phyloP scores from a whole-genome alignment of 1,139 yeast species.

The Yamadazyma aaseri region DNA sequence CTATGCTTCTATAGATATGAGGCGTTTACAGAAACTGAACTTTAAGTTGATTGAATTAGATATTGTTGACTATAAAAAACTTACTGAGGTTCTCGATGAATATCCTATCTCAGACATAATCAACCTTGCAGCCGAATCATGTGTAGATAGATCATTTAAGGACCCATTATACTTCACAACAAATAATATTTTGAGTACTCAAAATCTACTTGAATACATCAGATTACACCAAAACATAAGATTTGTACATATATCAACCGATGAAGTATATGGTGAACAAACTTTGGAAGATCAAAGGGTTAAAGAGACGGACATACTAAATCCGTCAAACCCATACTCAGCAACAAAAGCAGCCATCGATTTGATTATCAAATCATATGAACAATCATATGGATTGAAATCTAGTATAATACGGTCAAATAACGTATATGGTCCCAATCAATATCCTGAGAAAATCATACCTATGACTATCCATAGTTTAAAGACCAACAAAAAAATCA shows the following conservation, averaged over 20 bases:
- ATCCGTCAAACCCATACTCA: constrained; percentile 61
- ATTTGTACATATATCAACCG: constrained; percentile 57
- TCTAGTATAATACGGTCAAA: constrained; percentile 48
- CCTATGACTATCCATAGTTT: constrained; percentile 27
- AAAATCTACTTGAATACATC: constrained; percentile 47
- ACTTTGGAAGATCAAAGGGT: constrained; percentile 21
- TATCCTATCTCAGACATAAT: constrained; percentile 36
- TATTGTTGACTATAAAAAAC: constrained; percentile 24
- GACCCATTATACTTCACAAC: constrained; percentile 45
- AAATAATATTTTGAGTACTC: constrained; percentile 52
- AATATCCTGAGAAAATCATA: constrained; percentile 57
- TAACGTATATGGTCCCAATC: constrained; percentile 57
- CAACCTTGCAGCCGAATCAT: constrained; percentile 60
- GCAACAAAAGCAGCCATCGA: constrained; percentile 62
- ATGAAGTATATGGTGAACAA: constrained; percentile 57
- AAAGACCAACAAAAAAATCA: constrained; percentile 21
- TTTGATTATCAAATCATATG: constrained; percentile 48
- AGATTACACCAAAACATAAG: constrained; percentile 8
- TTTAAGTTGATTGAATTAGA: constrained; percentile 35
- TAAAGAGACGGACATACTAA: constrained; percentile 36
- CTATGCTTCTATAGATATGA: constrained; percentile 24
- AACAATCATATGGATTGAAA: constrained; percentile 44
- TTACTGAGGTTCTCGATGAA: constrained; percentile 12
- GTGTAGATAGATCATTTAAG: constrained; percentile 54
- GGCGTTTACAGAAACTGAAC: constrained; percentile 17